Conservation (phyloP, 371 early-diverging fungal species). For the Batkoa obscura region DNA sequence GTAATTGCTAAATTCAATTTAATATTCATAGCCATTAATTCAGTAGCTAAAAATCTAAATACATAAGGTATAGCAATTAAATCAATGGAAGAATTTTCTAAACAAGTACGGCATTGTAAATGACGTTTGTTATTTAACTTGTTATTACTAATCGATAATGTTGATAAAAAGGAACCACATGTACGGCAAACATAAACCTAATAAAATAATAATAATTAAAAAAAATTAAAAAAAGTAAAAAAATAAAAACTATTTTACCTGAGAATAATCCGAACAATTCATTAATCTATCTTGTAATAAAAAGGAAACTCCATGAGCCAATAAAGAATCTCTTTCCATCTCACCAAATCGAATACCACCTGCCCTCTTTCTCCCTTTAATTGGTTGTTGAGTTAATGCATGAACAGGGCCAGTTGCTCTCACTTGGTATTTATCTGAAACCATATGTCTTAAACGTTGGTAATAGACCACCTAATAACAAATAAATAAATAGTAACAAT, state of each 20-base stretch:
- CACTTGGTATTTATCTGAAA: slow-evolving; percentile 99
- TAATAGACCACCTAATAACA: slow-evolving; percentile 88
- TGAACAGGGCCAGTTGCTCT: slow-evolving; percentile 97
- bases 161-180: slow-evolving; percentile 77
- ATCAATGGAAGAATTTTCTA: slow-evolving; percentile 25
- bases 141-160: slow-evolving; percentile 22
- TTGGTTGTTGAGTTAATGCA: slow-evolving; percentile 94
- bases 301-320: slow-evolving; percentile 96
- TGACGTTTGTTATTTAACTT: too few relatives aligned
- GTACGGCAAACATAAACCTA: slow-evolving; percentile 53
- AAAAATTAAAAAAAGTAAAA: neutral
- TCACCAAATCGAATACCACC: slow-evolving; percentile 99
- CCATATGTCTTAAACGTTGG: slow-evolving; percentile 99
- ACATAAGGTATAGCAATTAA: slow-evolving; percentile 93
- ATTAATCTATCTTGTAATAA: slow-evolving; percentile 94
- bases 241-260: slow-evolving; percentile 15
- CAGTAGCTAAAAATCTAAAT: slow-evolving; percentile 93
- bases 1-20: slow-evolving; percentile 25
- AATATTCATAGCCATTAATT: slow-evolving; percentile 88
- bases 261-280: slow-evolving; percentile 96
- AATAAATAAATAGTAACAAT: neutral
- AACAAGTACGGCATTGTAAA: too few relatives aligned
- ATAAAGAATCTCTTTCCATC: slow-evolving; percentile 98
- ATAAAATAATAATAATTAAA: neutral
- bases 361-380: slow-evolving; percentile 94